Percentiles rank a stretch among this genome's conserved stretches.
These are phyloP conservation scores for Botryosphaeria agaves DNA, from an alignment of 2,329 filamentous ascomycete species.

Conservation along the genomic window DNA sequence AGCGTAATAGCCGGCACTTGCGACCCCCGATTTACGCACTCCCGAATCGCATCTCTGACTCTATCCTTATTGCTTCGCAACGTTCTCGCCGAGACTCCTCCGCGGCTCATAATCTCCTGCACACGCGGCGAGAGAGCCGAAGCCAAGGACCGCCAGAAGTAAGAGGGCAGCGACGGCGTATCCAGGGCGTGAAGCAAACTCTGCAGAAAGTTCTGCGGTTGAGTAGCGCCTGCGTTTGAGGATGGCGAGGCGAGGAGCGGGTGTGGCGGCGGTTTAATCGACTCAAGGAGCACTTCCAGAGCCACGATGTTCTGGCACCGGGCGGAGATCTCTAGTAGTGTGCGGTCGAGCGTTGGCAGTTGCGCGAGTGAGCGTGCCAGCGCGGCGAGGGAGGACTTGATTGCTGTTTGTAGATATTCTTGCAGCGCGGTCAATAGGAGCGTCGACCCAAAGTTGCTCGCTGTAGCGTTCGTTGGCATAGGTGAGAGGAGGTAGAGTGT, in stretches of 20 bases:
- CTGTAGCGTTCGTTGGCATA: slow-evolving; percentile 30
- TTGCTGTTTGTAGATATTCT: slow-evolving; percentile 61
- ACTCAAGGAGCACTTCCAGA: slow-evolving; percentile 58
- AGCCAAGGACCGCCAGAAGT: slow-evolving; percentile 86
- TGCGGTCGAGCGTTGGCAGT: slow-evolving; percentile 65
- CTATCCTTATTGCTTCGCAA: slow-evolving; percentile 57
- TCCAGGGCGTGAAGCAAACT: slow-evolving; percentile 65
- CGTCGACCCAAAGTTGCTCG: slow-evolving; percentile 41
- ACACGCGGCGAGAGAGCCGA: slow-evolving; percentile 59
- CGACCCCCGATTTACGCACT: slow-evolving; percentile 67
- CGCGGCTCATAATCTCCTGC: slow-evolving; percentile 66
- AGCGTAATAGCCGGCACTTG: slow-evolving; percentile 42
- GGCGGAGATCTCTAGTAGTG: slow-evolving; percentile 63
- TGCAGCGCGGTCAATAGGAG: slow-evolving; percentile 63
- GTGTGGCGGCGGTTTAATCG: slow-evolving; percentile 49
- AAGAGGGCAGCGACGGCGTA: slow-evolving; percentile 70
- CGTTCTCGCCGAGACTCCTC: slow-evolving; percentile 69
- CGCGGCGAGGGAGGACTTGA: slow-evolving; percentile 61
- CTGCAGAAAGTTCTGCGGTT: slow-evolving; percentile 41
- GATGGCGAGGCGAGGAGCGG: slow-evolving; percentile 34
- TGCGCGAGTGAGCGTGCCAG: slow-evolving; percentile 62
- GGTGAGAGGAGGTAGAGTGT: slow-evolving; percentile 73
- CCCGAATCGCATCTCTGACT: slow-evolving; percentile 60
- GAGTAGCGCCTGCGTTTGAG: slow-evolving; percentile 6
- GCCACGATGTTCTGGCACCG: slow-evolving; percentile 87